phyloP scores from a whole-genome alignment of 2,329 filamentous ascomycete genomes.

The Scytalidium lignicola region DNA sequence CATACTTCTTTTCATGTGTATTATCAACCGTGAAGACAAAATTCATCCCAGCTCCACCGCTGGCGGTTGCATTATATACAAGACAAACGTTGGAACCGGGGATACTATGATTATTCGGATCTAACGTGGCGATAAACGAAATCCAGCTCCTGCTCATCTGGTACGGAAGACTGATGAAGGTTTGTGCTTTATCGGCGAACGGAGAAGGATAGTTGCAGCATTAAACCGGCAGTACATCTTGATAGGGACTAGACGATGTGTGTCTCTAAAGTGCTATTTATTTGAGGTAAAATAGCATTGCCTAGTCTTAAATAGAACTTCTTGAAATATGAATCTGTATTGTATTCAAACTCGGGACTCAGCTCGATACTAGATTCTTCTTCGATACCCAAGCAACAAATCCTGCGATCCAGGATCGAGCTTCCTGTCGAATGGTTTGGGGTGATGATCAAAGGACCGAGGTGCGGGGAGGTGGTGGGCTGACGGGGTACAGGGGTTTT shows the following conservation, averaged over 20 bases:
- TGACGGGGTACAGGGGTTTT: background rate
- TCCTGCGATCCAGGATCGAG: background rate
- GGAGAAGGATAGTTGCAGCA: conserved; percentile 8
- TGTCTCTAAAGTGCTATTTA: too few species aligned
- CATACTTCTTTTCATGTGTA: conserved; percentile 8
- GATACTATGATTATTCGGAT: conserved; percentile 4
- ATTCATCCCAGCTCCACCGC: background rate
- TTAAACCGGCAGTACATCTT: too few species aligned
- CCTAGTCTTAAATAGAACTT: too few species aligned
- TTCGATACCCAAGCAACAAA: too few species aligned
- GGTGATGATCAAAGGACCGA: background rate
- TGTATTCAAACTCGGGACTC: too few species aligned
- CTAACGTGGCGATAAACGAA: conserved; percentile 1
- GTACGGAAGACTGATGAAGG: background rate
- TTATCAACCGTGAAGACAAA: conserved; percentile 6
- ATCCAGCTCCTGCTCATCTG: conserved; percentile 1
- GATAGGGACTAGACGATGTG: too few species aligned
- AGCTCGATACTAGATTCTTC: too few species aligned
- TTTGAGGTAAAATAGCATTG: too few species aligned
- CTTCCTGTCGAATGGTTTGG: background rate
- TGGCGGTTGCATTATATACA: conserved; percentile 1
- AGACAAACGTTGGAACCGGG: conserved; percentile 3
- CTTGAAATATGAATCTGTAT: too few species aligned
- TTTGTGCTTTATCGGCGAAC: conserved; percentile 10
- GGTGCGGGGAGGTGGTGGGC: background rate